phyloP scores from a whole-genome alignment of 2,329 filamentous ascomycete genomes.

The Arthrobotrys pseudoclavata region DNA sequence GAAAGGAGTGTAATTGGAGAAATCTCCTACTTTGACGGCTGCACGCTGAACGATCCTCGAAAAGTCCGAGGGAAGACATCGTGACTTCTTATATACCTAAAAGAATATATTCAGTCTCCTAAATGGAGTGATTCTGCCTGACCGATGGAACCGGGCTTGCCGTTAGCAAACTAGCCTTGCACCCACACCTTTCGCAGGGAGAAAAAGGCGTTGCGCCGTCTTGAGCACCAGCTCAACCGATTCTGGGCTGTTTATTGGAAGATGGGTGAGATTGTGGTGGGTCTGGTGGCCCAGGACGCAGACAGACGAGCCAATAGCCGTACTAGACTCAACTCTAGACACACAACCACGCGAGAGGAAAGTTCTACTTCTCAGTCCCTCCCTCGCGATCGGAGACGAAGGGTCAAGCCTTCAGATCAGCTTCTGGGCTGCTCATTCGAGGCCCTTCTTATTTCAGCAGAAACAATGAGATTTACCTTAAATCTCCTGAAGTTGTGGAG shows the following conservation, averaged over 20 bases:
- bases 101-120: slow-evolving; percentile 20
- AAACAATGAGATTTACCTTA: slow-evolving; percentile 10
- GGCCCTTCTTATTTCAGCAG: slow-evolving; percentile 51
- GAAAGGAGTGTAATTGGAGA: slow-evolving; percentile 54
- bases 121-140: slow-evolving; percentile 17
- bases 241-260: slow-evolving; percentile 44
- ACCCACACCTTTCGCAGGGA: slow-evolving; percentile 32
- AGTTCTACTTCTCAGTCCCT: slow-evolving; percentile 14
- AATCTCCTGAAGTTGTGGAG: slow-evolving; percentile 45
- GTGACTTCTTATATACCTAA: slow-evolving; percentile 36
- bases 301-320: slow-evolving; percentile 38
- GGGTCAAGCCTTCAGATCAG: slow-evolving; percentile 38
- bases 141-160: slow-evolving; percentile 32
- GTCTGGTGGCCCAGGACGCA: slow-evolving; percentile 32
- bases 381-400: slow-evolving; percentile 54
- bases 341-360: slow-evolving; percentile 39
- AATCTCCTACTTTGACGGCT: slow-evolving; percentile 36
- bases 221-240: slow-evolving; percentile 37
- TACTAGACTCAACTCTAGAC: slow-evolving; percentile 29
- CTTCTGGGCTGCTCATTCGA: slow-evolving; percentile 44
- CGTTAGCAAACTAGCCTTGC: slow-evolving; percentile 47
- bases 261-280: slow-evolving; percentile 56
- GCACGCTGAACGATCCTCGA: slow-evolving; percentile 1
- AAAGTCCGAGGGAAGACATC: slow-evolving; percentile 35
- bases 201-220: slow-evolving; percentile 50